Conservation (phyloP, 2,329 filamentous ascomycete species). For the Trichophyton mentagrophytes region DNA sequence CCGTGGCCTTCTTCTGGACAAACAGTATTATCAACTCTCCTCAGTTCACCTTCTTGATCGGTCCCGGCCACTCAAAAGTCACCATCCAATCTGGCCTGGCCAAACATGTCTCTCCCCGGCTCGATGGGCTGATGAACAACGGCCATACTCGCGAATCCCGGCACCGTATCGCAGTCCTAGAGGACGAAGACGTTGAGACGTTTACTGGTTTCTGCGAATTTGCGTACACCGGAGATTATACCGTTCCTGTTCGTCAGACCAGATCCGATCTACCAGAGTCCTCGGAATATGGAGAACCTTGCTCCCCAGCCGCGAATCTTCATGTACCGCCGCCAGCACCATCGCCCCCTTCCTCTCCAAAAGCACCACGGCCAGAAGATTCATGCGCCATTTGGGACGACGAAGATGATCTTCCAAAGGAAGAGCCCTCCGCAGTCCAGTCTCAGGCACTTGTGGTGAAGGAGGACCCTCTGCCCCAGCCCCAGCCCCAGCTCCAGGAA, state of each 20-base stretch:
- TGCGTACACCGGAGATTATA: constrained; percentile 39
- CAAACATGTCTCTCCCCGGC: constrained; percentile 31
- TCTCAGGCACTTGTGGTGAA: not conserved
- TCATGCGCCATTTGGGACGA: constrained; percentile 6
- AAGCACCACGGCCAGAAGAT: constrained; percentile 1
- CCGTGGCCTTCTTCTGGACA: constrained; percentile 8
- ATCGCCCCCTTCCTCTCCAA: constrained; percentile 18
- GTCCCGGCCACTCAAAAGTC: constrained; percentile 34
- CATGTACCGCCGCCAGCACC: constrained; percentile 21
- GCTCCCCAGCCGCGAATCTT: constrained; percentile 8
- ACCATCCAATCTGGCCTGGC: constrained; percentile 36
- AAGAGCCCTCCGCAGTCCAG: not conserved
- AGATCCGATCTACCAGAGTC: constrained; percentile 4
- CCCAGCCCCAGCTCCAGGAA: constrained; percentile 7
- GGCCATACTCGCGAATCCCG: constrained; percentile 35
- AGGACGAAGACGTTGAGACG: constrained; percentile 37
- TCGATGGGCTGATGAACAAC: constrained; percentile 36
- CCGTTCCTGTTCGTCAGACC: constrained; percentile 20
- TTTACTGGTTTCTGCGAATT: constrained; percentile 39
- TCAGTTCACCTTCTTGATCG: constrained; percentile 36
- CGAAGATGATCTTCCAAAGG: not conserved
- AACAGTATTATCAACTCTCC: constrained; percentile 33
- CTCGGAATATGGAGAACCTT: constrained; percentile 4
- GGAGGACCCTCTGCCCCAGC: not conserved
- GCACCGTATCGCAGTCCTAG: constrained; percentile 30